These are phyloP conservation scores for Fagus sylvatica DNA, from an alignment of 306 rosid species.

Conservation along the genomic window DNA sequence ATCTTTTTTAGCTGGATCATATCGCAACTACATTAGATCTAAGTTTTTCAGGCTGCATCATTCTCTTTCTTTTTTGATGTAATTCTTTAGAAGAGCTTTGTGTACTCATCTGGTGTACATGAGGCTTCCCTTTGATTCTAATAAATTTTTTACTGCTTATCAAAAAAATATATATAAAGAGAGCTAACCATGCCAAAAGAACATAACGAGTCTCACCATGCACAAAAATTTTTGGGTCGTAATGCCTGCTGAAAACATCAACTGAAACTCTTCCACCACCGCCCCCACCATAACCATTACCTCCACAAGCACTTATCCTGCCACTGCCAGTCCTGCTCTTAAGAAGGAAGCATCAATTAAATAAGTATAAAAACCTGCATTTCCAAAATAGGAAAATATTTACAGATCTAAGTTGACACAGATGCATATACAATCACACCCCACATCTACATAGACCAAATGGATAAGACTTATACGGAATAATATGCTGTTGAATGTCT, in stretches of 20 bases:
- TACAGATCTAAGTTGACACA: neutral
- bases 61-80: too few species aligned
- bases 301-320: constrained; percentile 64
- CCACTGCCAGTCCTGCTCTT: constrained; percentile 66
- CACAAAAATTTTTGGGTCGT: constrained; percentile 52
- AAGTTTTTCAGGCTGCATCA: too few species aligned
- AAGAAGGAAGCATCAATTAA: constrained; percentile 14
- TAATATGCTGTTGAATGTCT: neutral
- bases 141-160: neutral
- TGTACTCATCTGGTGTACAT: too few species aligned
- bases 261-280: constrained; percentile 70
- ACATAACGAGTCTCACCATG: constrained; percentile 45
- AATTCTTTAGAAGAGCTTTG: too few species aligned
- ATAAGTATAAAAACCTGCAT: neutral
- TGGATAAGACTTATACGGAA: neutral
- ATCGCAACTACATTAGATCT: too few species aligned
- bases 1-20: too few species aligned
- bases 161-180: neutral
- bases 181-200: neutral
- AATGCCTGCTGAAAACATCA: constrained; percentile 65
- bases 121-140: too few species aligned
- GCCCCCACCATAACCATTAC: constrained; percentile 62
- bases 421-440: neutral
- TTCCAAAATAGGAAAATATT: neutral
- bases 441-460: neutral